These are phyloP conservation scores for Pouteria glomerata DNA, from an alignment of 148 eudicot genomes.

Conservation along the genomic window DNA sequence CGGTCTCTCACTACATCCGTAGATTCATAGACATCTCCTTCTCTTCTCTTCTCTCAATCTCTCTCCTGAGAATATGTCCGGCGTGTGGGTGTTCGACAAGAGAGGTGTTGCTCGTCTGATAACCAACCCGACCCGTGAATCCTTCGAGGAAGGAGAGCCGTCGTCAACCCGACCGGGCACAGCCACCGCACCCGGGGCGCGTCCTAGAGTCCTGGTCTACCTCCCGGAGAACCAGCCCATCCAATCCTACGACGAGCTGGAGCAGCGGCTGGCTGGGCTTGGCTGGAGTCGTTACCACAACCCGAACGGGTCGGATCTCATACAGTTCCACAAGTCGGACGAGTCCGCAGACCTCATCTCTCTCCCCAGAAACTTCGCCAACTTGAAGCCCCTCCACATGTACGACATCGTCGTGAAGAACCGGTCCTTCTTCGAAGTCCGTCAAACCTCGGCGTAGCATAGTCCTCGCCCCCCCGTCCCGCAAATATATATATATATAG, in stretches of 20 bases:
- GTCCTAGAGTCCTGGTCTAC: constrained; percentile 28
- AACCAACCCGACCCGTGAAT: constrained; percentile 35
- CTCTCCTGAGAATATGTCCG: constrained; percentile 19
- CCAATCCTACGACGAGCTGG: constrained; percentile 20
- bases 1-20: too few species aligned
- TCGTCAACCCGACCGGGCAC: constrained; percentile 21
- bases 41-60: too few species aligned
- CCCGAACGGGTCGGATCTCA: constrained; percentile 14
- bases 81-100: constrained; percentile 37
- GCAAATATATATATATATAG: too few species aligned
- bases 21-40: too few species aligned
- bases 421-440: constrained; percentile 26
- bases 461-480: neutral
- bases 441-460: constrained; percentile 1
- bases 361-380: constrained; percentile 24
- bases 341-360: constrained; percentile 28
- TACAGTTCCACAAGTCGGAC: constrained; percentile 33
- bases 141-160: constrained; percentile 23
- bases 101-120: constrained; percentile 31
- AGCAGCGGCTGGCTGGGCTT: constrained; percentile 12
- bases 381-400: constrained; percentile 32
- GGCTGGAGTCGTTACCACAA: constrained; percentile 34
- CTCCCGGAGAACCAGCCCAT: constrained; percentile 24
- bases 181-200: constrained; percentile 33
- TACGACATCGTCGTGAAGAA: constrained; percentile 38